Conservation (phyloP, 305 asterid genomes). For the Fraxinus sp. region DNA sequence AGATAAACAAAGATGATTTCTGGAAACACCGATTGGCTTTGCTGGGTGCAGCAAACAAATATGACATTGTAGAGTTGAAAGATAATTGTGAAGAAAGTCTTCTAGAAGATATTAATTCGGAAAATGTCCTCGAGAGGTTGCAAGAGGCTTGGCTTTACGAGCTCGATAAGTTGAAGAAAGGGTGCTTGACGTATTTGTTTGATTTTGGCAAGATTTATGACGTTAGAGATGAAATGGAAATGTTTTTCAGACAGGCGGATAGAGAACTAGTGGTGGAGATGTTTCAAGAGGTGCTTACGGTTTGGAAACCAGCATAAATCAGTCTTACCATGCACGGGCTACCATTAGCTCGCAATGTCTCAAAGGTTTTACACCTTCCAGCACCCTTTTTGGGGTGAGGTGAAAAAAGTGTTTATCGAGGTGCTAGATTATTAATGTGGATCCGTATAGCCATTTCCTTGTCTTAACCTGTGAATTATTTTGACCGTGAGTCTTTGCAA, state of each 20-base stretch:
- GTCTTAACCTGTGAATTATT: not conserved
- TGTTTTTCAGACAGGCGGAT: conserved; percentile 73
- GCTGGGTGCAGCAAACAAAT: conserved; percentile 86
- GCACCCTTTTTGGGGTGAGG: not conserved
- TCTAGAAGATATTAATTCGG: conserved; percentile 77
- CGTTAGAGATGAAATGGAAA: conserved; percentile 72
- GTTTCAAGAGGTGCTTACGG: conserved; percentile 86
- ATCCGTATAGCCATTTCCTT: not conserved
- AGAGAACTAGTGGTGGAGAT: conserved; percentile 81
- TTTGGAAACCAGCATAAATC: conserved; percentile 71
- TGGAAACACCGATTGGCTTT: conserved; percentile 88
- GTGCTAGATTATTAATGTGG: not conserved
- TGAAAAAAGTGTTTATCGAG: not conserved
- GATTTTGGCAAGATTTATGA: conserved; percentile 94
- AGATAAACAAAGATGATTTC: conserved; percentile 72
- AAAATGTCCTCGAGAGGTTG: conserved; percentile 83
- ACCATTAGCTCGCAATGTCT: not conserved
- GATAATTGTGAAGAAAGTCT: conserved; percentile 87
- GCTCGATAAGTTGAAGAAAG: conserved; percentile 72
- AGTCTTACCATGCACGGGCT: not conserved
- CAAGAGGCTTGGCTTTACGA: conserved; percentile 97
- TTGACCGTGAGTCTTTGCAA: not conserved
- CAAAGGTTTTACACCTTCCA: not conserved
- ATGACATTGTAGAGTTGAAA: conserved; percentile 69
- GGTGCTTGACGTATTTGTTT: conserved; percentile 78